Base-by-base conservation (phyloP, 768 basidiomycete species). In the Rickenella mellea region DNA sequence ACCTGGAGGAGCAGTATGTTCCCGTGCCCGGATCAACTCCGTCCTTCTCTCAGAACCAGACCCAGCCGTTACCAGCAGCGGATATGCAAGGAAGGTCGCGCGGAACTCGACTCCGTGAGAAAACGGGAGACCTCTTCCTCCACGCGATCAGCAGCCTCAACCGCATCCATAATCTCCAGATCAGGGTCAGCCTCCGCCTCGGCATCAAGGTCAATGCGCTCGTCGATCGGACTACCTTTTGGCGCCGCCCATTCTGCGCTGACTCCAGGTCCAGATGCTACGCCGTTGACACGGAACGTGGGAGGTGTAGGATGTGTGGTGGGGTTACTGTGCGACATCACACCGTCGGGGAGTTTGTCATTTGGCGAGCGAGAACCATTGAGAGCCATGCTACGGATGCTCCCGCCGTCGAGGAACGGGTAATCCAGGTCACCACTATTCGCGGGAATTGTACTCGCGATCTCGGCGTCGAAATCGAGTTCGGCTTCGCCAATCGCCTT, bases 151-250 rank as follows among this genome's bases (percentile, higher is more conserved):
- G 71, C 65, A 6, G 71, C 72, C 44, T 69, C 69, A 0, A 70
- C 72, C 27, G 72, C 72, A 47, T 71, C 72, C n/a, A 73, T 53
- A 20, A 74, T 53, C 20, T 74, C 72, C 35, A 60, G 62, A 10
- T 74, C 71, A 0, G 69, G 62, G 41, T 69, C 69, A 1, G 57
- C 57, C 12, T 61, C 59, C 6, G 38, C 59, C 15, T 60, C 44
- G 11, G 41, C 44, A 33, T 49, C 43, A 21, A 25, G 39, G 24
- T 49, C 43, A 11, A 27, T 42, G 25, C 40, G 35, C 20, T 27
- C 50, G 21, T 50, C 45, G 14, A n/a, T 33, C 10, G 10, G 3
- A n/a, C n/a, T n/a, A n/a, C 20, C 25, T 43, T 14, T 51, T 40
- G 5, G 20, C 50, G 24, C 52, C 53, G 6, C 22, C 43, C n/a